Evolutionary conservation across 225 moss, liverwort and hornwort genomes (phyloP), one percentile per base, ranked within the genome.

Genomic region (Physcomitrium patens): DNA sequence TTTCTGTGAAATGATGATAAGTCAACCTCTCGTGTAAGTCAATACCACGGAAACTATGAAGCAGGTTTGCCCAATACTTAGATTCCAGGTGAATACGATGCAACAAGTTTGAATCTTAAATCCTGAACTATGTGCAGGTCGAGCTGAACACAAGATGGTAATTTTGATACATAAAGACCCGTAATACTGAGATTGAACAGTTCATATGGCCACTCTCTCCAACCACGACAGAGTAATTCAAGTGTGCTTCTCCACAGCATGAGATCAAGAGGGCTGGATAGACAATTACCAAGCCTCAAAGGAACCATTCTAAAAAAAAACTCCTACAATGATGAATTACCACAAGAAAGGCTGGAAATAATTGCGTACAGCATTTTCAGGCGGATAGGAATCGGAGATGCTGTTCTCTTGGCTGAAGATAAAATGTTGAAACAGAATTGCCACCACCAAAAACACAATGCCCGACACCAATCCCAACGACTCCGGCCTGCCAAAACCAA

Each of bases 401-500:
- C 78, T 72, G 76, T 96, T 94, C 73, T 96, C 96, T 64, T 85
- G 86, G 51, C 88, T 87, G 88, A 94, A 92, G 88, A 90, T 92
- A 76, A 88, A 92, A 60, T 94, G 96, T 72, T 96, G 96, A 71
- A 96, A 96, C 14, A 91, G 69, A 47, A 94, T 94, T 57, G 94
- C 78, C 69, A 94, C 87, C 82, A 91, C 88, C 88, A 96, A 62
- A 76, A 94, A 96, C 68, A 86, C 88, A 77, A 94, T 78, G 63
- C 96, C 96, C 28, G 88, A 61, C 79, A 96, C 96, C 87, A 96
- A 61, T 48, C 96, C 94, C 54, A 96, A 76, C 24, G 96, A 94
- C 74, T 94, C 96, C 51, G 96, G 94, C 83, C 95, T 96, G 91
- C 91, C 70, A 76, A 60, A 74, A 55, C 8, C 63, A 78, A 46